Base-by-base conservation (phyloP, 768 basidiomycete genomes). In the Psilocybe subaeruginosa region DNA sequence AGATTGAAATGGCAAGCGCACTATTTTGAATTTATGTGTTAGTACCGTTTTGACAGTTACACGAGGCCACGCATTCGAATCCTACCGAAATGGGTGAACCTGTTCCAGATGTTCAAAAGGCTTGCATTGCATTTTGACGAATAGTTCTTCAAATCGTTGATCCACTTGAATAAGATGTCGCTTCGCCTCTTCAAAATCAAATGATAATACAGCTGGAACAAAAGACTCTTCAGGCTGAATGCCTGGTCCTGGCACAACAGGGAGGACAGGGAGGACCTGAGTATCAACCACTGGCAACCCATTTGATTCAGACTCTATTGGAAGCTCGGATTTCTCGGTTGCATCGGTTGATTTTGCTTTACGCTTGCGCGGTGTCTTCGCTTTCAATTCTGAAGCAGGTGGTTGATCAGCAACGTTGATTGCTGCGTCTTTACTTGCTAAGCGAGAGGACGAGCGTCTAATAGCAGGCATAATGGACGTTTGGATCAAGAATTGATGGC, bases 71-170 rank as follows among this genome's bases (percentile, higher is more conserved):
- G 37, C 31, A 35, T 54, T 8, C n/a, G 7, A 16, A 33, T 76
- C 61, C 70, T 37, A 91, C 91, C 86, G 81, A 73, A 95, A 96
- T 1, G 93, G 93, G 70, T 94, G 91, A n/a, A 94, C 81, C 41
- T 78, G 77, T 68, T 93, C 89, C 16, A 90, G 79, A 8, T 84
- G 78, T 68, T 92, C 85, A 71, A 86, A 97, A 1, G 94, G 93
- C 64, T 84, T 88, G 74, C 93, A 95, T 45, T 76, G 76, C 68
- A 92, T 74, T 53, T 81, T 78, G 27, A 72, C 65, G 72, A 96
- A 95, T 8, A 96, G 62, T 41, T 83, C 81, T 54, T 78, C 76
- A 74, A 95, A 97, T 3, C 95, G 86, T 9, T 77, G 69, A 67
- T 96, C 95, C 6, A 79, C 82, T 2, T 65, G 57, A 58, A 87